Conservation (phyloP, 164 flowering plant species). For the Macadamia integrifolia region DNA sequence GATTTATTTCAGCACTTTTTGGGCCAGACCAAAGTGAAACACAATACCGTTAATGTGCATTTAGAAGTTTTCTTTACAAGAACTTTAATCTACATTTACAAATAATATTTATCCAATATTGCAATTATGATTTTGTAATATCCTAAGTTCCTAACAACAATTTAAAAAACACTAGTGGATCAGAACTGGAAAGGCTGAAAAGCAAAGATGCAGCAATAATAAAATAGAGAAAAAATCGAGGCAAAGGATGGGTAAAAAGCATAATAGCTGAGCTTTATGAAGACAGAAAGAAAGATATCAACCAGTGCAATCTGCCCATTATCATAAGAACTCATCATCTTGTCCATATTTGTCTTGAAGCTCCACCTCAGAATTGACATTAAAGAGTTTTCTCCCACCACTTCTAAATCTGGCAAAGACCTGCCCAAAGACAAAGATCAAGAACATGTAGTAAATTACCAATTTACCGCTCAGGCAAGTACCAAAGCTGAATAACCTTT, state of each 20-base stretch:
- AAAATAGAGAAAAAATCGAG: too few species aligned
- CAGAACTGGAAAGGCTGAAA: conserved; percentile 1
- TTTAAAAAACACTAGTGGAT: too few species aligned
- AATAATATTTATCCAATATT: too few species aligned
- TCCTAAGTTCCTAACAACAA: too few species aligned
- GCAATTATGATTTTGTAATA: too few species aligned
- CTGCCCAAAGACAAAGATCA: conserved; percentile 28
- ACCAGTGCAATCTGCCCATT: conserved; percentile 65
- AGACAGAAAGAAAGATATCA: conserved; percentile 12
- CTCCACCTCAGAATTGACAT: conserved; percentile 74
- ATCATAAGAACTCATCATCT: conserved; percentile 42
- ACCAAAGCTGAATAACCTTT: background rate
- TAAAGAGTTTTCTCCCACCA: conserved; percentile 52
- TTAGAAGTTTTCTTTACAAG: too few species aligned
- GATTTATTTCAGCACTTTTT: too few species aligned
- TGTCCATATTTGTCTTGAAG: conserved; percentile 65
- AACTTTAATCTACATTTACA: too few species aligned
- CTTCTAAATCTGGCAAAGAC: conserved; percentile 68
- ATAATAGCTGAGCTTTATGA: background rate
- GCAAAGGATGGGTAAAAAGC: background rate
- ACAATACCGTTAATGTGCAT: too few species aligned
- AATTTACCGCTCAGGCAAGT: background rate
- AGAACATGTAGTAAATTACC: background rate
- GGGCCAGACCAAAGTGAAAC: too few species aligned
- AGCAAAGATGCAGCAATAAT: background rate